Percentiles rank a stretch among this genome's conserved stretches.
phyloP scores from a whole-genome alignment of 1,284 basidiomycete species.

The Microbotryum silenes-acaulis region DNA sequence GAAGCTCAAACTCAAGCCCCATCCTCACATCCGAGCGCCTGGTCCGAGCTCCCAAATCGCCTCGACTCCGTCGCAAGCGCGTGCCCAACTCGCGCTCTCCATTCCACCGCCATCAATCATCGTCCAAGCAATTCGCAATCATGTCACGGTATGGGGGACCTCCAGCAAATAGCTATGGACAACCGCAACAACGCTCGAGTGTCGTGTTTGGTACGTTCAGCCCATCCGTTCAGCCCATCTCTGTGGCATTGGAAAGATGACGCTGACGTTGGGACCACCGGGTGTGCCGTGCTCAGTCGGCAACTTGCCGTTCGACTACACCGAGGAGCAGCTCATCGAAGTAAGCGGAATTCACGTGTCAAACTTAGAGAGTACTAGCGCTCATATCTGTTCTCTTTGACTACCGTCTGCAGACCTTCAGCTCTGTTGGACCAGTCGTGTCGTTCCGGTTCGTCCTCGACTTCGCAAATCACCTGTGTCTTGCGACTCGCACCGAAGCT shows the following conservation, averaged over 20 bases:
- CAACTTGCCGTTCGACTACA: slow-evolving; percentile 30
- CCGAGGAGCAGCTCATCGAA: slow-evolving; percentile 30
- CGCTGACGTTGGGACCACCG: background rate
- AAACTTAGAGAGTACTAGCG: background rate
- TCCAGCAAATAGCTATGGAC: background rate
- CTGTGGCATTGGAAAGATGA: background rate
- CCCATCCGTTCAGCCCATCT: background rate
- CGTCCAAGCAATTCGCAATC: no score
- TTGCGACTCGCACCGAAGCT: background rate
- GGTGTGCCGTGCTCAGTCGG: slow-evolving; percentile 15
- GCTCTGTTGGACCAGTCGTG: slow-evolving; percentile 73
- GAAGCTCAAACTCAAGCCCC: no score
- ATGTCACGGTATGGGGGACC: no score
- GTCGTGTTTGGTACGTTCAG: slow-evolving; percentile 1
- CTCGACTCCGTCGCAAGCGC: no score
- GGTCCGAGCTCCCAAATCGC: no score
- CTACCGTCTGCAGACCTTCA: slow-evolving; percentile 52
- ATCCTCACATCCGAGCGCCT: no score
- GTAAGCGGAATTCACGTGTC: background rate
- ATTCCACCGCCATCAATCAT: no score
- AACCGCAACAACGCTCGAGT: background rate
- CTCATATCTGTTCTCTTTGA: background rate
- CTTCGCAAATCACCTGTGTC: background rate
- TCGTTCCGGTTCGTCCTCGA: slow-evolving; percentile 60
- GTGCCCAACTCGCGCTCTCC: no score